Evolutionary conservation across 768 basidiomycete species (phyloP), one percentile per base, ranked within the genome.

Genomic region (Lactarius psammicola): DNA sequence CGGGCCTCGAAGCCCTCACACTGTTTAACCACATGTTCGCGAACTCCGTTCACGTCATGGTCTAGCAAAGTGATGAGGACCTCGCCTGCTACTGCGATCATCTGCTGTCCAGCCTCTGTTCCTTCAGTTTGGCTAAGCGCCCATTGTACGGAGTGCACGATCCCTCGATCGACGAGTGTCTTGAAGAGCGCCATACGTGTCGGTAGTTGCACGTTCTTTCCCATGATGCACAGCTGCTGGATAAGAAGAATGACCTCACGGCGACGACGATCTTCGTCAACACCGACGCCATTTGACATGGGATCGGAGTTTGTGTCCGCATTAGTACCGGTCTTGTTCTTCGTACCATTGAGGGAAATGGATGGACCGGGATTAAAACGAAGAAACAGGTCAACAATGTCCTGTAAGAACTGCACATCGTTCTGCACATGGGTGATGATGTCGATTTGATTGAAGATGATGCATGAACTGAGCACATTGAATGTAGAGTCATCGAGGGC

Each of bases 371-470:
- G 63, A 23, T 68, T 71, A 9, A 69, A 20, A 38, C 36, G 51
- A 59, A 90, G 85, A 74, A 92, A 92, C 46, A 91, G 76, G 53
- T 80, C 78, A 40, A 96, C 90, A 17, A 98, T 83, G 56, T 94
- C 89, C 38, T 82, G 81, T 40, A 98, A 79, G 74, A 98, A 91
- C 13, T 77, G 74, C 2, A 82, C 83, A 71, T 97, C 92, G 64
- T 82, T 84, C 74, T 94, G 91, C 38, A 98, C 84, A 73, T 96
- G 87, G 57, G 82, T 86, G 72, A 99, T 95, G 73, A 99, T 98
- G 77, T 99, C 97, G 72, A 96, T 94, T 75, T 99, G 96, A 78
- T 98, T 97, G 84, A 95, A 98, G 74, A 98, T 94, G 75, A 99
- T 94, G 77, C 92, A 92, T 2, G 94, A 95, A 77, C 95, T 98